These are phyloP conservation scores for Aspergillus puulaauensis DNA, from an alignment of 2,329 filamentous ascomycete genomes.

Conservation along the genomic window DNA sequence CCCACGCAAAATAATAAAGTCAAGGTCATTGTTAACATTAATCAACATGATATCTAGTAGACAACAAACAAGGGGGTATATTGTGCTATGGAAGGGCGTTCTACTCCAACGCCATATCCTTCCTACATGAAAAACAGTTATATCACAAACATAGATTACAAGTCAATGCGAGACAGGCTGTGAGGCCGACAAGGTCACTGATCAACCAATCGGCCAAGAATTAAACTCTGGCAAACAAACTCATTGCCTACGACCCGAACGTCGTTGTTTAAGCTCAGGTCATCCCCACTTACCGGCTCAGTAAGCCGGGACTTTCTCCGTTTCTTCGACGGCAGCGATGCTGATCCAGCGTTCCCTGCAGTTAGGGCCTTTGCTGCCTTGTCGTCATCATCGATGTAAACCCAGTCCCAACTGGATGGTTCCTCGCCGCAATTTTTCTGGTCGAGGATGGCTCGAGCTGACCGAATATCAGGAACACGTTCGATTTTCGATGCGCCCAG, in stretches of 20 bases:
- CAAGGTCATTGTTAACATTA: background rate
- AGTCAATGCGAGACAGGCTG: background rate
- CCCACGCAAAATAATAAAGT: background rate
- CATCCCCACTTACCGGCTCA: conserved; percentile 27
- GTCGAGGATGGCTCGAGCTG: conserved; percentile 61
- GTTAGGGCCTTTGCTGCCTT: conserved; percentile 53
- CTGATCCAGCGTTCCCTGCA: conserved; percentile 14
- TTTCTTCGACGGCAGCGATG: conserved; percentile 41
- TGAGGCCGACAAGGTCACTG: conserved; percentile 33
- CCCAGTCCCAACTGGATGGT: conserved; percentile 63
- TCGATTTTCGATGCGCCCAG: conserved; percentile 69
- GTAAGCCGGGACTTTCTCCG: conserved; percentile 38
- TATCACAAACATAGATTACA: background rate
- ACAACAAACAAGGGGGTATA: conserved; percentile 7
- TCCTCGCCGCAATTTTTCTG: conserved; percentile 48
- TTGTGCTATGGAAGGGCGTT: background rate
- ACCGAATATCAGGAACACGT: conserved; percentile 63
- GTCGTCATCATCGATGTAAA: conserved; percentile 71
- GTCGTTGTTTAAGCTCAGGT: conserved; percentile 43
- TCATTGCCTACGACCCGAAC: conserved; percentile 77
- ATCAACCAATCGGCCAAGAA: conserved; percentile 75
- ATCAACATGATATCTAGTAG: background rate
- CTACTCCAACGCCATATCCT: background rate
- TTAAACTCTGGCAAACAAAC: conserved; percentile 87
- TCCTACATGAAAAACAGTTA: background rate